Base-by-base conservation (phyloP, 441 rosid species). In the Adansonia rubrostipa region DNA sequence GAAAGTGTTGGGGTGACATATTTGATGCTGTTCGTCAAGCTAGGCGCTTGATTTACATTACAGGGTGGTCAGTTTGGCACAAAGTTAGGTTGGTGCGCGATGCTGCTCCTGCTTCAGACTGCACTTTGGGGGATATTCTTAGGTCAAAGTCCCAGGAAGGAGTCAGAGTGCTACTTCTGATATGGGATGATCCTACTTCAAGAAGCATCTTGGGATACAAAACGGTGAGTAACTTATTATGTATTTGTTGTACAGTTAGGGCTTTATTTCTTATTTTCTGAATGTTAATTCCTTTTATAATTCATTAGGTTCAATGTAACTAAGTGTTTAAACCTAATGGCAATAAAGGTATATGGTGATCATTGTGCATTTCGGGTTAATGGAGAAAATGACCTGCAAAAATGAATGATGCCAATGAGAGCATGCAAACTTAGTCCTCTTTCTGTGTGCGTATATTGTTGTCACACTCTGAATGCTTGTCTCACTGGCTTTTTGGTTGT, bases 181-280 rank as follows among this genome's bases (percentile, higher is more conserved):
- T 96, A 66, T 96, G 99, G 99, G 99, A 96, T 87, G 99, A 96
- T 71, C 98, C 98, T 63, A 96, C 99, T 87, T 96, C 99, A 11
- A 88, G 94, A 83, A 92, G 85, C 86, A 91, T 93, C 57, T 89
- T 96, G 81, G 98, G 98, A 17, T 94, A 88, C 77, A 88, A 81
- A 85, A 93, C 91, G 42, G 99, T 96, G 85, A 85, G 92, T 84
- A 83, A 15, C 70, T 71, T 57, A 6, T 67, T 60, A 68, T 28
- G 11, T 64, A 36, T 54, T 75, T 24, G 54, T 13, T 11, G 15
- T 66, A 0, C 47, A n/a, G 48, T 36, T 80, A 6, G 73, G 57
- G 47, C 53, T n/a, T 4, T 45, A 33, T 19, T 28, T 69, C 48
- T 7, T 17, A 33, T 13, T 47, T 3, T 53, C 71, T 7, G 15